phyloP scores from a whole-genome alignment of 1,139 yeast species.

The Pichia sp. region DNA sequence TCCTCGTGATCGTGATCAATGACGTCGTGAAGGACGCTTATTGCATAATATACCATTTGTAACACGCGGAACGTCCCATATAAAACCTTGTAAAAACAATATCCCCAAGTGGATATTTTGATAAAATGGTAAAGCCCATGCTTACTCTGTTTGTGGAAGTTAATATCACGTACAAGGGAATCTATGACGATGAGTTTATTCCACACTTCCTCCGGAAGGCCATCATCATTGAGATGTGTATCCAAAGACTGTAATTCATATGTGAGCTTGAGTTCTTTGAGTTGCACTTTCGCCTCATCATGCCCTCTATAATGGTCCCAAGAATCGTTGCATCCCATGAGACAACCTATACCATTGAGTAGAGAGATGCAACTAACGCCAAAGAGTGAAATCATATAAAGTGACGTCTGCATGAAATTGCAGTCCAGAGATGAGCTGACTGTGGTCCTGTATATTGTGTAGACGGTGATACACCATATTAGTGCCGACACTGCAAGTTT shows the following conservation, averaged over 20 bases:
- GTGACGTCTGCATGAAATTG: constrained; percentile 18
- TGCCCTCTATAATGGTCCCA: constrained; percentile 16
- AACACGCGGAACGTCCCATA: constrained; percentile 22
- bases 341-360: constrained; percentile 47
- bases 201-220: constrained; percentile 1
- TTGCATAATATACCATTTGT: constrained; percentile 5
- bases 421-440: constrained; percentile 5
- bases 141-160: background rate
- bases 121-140: constrained; percentile 1
- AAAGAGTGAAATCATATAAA: constrained; percentile 40
- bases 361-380: constrained; percentile 46
- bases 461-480: constrained; percentile 16
- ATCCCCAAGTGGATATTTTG: constrained; percentile 38
- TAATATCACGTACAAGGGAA: constrained; percentile 8
- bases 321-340: constrained; percentile 33
- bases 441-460: constrained; percentile 5
- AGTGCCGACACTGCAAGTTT: constrained; percentile 1
- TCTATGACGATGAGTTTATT: constrained; percentile 7
- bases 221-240: background rate
- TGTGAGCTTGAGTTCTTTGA: constrained; percentile 11
- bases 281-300: constrained; percentile 3
- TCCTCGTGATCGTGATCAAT: background rate
- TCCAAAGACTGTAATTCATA: constrained; percentile 15
- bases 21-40: background rate
- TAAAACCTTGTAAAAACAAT: constrained; percentile 58